Evolutionary conservation across 1,284 basidiomycete species (phyloP).

Genomic region (Puccinia hordei): DNA sequence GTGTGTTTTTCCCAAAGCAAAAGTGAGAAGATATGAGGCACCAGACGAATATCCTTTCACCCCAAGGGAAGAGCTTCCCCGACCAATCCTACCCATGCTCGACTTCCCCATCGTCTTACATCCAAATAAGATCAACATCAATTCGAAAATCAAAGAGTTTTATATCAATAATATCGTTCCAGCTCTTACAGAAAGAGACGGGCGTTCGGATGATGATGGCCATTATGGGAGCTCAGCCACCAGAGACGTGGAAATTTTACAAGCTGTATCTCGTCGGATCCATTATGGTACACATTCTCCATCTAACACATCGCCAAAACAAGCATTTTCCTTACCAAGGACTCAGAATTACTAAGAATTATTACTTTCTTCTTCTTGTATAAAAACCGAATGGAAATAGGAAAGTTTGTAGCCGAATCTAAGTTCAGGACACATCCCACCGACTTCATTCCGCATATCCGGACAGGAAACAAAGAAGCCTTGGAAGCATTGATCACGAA

Average conservation of each 20-base stretch:
- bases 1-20: slow-evolving; percentile 64
- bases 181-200: slow-evolving; percentile 72
- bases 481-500: slow-evolving; percentile 89
- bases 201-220: slow-evolving; percentile 81
- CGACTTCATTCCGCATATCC: slow-evolving; percentile 88
- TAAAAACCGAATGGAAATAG: slow-evolving; percentile 61
- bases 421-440: slow-evolving; percentile 85
- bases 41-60: slow-evolving; percentile 99
- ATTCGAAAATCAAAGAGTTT: slow-evolving; percentile 82
- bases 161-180: slow-evolving; percentile 81
- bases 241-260: slow-evolving; percentile 89
- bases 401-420: slow-evolving; percentile 97
- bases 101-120: slow-evolving; percentile 75
- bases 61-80: slow-evolving; percentile 69
- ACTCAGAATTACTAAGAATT: background rate
- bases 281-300: slow-evolving; percentile 76
- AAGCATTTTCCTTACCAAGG: background rate
- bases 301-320: no score
- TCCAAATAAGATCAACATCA: slow-evolving; percentile 83
- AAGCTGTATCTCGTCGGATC: slow-evolving; percentile 89
- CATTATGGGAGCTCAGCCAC: slow-evolving; percentile 95
- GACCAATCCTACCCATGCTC: slow-evolving; percentile 77
- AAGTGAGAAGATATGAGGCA: slow-evolving; percentile 77
- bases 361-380: background rate
- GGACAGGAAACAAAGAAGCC: slow-evolving; percentile 71